A percentile compares a stretch with the other conserved stretches of the same genome.
Evolutionary conservation across 352 stramenopile species (phyloP).

Genomic region (Phytophthora sp.): DNA sequence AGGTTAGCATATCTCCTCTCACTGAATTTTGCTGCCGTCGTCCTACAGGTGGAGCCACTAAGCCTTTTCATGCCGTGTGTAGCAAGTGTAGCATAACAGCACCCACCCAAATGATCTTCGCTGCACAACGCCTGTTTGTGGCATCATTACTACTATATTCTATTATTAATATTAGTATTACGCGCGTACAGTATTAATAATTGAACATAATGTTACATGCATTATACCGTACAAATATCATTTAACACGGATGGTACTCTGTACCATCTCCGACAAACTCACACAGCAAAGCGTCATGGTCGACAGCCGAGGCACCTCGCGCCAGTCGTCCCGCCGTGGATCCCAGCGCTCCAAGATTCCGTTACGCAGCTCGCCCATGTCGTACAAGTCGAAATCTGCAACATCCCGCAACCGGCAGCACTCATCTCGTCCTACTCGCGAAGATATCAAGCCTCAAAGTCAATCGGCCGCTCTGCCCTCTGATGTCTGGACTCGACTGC

Average conservation of each 20-base stretch:
- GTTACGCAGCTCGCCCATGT: neutral
- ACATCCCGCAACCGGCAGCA: slow-evolving; percentile 1
- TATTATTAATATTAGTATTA: too few species aligned
- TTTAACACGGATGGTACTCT: slow-evolving; percentile 11
- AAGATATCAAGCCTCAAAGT: slow-evolving; percentile 24
- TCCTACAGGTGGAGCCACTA: too few species aligned
- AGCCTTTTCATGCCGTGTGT: too few species aligned
- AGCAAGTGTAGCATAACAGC: too few species aligned
- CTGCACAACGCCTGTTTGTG: too few species aligned
- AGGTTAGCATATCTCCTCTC: neutral
- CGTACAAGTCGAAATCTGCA: slow-evolving; percentile 4
- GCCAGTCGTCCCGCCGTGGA: slow-evolving; percentile 8
- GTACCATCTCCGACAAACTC: slow-evolving; percentile 6
- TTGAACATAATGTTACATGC: too few species aligned
- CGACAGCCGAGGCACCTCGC: slow-evolving; percentile 8
- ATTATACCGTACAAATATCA: too few species aligned
- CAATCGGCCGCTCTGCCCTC: slow-evolving; percentile 34
- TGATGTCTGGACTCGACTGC: slow-evolving; percentile 51
- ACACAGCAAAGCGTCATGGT: slow-evolving; percentile 15
- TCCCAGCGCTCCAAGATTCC: slow-evolving; percentile 1
- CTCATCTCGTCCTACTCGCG: slow-evolving; percentile 8
- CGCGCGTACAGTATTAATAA: too few species aligned
- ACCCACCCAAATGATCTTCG: slow-evolving; percentile 17
- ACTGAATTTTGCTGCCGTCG: too few species aligned
- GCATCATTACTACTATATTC: too few species aligned